These are phyloP conservation scores for Pichia sp. DNA, from an alignment of 1,139 yeast genomes.

Conservation along the genomic window DNA sequence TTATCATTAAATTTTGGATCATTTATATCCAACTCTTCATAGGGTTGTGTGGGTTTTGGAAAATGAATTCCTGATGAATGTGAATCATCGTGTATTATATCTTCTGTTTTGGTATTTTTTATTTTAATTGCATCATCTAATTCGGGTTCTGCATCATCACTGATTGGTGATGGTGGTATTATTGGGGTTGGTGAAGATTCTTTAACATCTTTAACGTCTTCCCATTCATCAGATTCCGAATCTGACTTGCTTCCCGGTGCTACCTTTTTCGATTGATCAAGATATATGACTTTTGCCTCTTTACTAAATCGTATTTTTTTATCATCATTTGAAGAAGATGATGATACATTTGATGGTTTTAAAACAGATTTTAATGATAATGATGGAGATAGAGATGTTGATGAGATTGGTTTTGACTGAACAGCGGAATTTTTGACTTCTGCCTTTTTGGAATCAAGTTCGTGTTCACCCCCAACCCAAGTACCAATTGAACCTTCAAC, in stretches of 20 bases:
- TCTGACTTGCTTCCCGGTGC: constrained; percentile 5
- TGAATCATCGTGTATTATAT: background rate
- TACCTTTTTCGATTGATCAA: constrained; percentile 30
- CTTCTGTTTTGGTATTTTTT: background rate
- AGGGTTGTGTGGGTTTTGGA: constrained; percentile 40
- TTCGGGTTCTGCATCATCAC: background rate
- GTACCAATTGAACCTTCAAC: constrained; percentile 59
- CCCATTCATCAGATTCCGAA: constrained; percentile 26
- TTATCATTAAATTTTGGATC: constrained; percentile 76
- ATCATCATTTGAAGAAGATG: background rate
- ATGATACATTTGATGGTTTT: background rate
- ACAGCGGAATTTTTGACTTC: background rate
- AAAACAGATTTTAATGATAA: constrained; percentile 2
- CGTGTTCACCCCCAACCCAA: constrained; percentile 59
- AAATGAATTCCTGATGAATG: constrained; percentile 46
- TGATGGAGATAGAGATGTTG: background rate
- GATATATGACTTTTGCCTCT: constrained; percentile 38
- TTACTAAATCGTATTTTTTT: constrained; percentile 38
- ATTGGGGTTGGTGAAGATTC: constrained; percentile 10
- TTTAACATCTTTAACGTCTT: constrained; percentile 27
- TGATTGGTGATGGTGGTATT: background rate
- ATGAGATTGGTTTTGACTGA: background rate
- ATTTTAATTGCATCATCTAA: background rate
- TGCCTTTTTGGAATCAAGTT: constrained; percentile 14
- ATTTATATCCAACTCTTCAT: constrained; percentile 44